phyloP scores from a whole-genome alignment of 2,329 filamentous ascomycete species.

The Endoconidiophora laricicola region DNA sequence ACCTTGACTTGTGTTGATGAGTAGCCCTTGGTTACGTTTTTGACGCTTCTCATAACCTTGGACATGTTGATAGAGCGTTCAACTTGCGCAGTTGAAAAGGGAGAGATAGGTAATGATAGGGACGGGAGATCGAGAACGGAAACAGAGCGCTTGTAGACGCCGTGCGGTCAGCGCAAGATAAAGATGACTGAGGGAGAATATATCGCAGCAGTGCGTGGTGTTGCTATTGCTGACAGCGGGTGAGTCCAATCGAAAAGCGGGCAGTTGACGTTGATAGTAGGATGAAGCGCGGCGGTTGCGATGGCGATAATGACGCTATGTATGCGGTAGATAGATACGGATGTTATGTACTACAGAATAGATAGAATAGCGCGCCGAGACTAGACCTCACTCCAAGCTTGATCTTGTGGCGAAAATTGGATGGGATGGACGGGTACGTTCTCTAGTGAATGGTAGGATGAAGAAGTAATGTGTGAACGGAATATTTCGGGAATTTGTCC shows the following conservation, averaged over 20 bases:
- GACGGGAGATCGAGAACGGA: neutral
- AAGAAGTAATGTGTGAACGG: no score
- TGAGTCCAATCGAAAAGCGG: neutral
- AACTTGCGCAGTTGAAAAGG: slow-evolving; percentile 10
- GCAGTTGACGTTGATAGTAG: no score
- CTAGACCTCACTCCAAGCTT: no score
- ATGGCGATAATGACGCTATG: no score
- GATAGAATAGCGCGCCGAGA: neutral
- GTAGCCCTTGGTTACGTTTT: slow-evolving; percentile 99
- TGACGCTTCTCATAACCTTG: slow-evolving; percentile 90
- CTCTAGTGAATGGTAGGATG: no score
- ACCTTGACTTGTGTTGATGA: slow-evolving; percentile 95
- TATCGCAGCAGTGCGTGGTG: neutral
- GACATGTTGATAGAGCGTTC: slow-evolving; percentile 48
- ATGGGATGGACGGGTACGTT: no score
- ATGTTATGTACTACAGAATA: no score
- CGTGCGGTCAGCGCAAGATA: no score
- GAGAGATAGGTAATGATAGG: neutral
- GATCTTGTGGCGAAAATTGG: no score
- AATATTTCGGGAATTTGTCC: no score
- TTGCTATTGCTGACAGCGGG: no score
- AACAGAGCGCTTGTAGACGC: neutral
- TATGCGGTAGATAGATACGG: neutral
- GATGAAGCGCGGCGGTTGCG: no score
- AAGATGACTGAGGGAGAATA: neutral